A percentile compares a stretch with the other conserved stretches of the same genome.
phyloP scores from a whole-genome alignment of 192 early-diverging fungal species.

The Endogone sp. region DNA sequence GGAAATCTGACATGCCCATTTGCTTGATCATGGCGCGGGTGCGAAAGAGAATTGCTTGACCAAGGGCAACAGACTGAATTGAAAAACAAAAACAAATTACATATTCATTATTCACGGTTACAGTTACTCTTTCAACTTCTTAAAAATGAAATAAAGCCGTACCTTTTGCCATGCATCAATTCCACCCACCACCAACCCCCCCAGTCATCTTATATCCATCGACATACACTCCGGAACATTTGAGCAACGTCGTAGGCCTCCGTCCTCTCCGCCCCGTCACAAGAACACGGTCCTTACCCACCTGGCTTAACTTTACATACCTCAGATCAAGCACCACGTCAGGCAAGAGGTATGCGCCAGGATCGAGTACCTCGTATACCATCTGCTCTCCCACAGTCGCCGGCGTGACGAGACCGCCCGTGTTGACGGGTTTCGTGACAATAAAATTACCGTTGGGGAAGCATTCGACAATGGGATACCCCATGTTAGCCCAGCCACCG shows the following conservation, averaged over 20 bases:
- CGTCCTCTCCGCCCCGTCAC: slow-evolving; percentile 57
- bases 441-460: slow-evolving; percentile 44
- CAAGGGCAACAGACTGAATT: slow-evolving; percentile 44
- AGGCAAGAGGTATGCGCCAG: slow-evolving; percentile 58
- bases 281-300: slow-evolving; percentile 49
- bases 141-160: neutral
- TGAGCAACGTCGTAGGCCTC: slow-evolving; percentile 52
- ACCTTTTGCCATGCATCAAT: slow-evolving; percentile 56
- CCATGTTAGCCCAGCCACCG: slow-evolving; percentile 61
- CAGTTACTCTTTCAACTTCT: neutral
- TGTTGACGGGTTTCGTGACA: slow-evolving; percentile 58
- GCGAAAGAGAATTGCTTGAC: slow-evolving; percentile 48
- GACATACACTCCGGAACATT: slow-evolving; percentile 58
- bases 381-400: slow-evolving; percentile 62
- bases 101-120: neutral
- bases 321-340: slow-evolving; percentile 63
- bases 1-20: slow-evolving; percentile 44
- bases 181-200: slow-evolving; percentile 56
- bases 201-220: slow-evolving; percentile 58
- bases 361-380: slow-evolving; percentile 63
- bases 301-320: slow-evolving; percentile 47
- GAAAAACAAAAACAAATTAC: slow-evolving; percentile 3
- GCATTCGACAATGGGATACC: slow-evolving; percentile 66
- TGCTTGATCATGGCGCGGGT: slow-evolving; percentile 36
- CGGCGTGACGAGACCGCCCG: slow-evolving; percentile 55